phyloP scores from a whole-genome alignment of 148 eudicot genomes.

The Rhododendron molle region DNA sequence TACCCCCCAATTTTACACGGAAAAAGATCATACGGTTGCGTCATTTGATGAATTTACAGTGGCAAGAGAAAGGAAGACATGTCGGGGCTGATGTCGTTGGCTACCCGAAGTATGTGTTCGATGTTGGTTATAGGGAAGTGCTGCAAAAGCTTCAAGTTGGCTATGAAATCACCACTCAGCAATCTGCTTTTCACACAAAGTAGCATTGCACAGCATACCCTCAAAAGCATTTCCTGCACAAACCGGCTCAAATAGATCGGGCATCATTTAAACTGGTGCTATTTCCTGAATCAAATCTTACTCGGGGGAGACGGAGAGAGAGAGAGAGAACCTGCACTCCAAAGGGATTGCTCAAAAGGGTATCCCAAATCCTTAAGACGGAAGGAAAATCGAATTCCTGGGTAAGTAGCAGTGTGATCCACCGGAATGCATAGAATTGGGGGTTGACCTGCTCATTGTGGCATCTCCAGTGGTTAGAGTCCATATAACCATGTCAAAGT shows the following conservation, averaged over 20 bases:
- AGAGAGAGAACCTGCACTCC: conserved; percentile 49
- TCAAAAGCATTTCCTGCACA: conserved; percentile 56
- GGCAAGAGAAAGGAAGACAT: conserved; percentile 31
- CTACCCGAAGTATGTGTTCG: conserved; percentile 48
- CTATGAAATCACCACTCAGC: conserved; percentile 56
- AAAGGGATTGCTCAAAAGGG: conserved; percentile 48
- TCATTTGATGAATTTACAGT: conserved; percentile 6
- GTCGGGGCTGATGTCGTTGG: conserved; percentile 38
- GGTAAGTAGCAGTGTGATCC: conserved; percentile 68
- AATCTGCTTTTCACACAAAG: conserved; percentile 44
- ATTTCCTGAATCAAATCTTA: neutral
- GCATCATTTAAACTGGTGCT: neutral
- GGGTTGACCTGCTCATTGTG: conserved; percentile 50
- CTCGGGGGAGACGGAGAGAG: neutral
- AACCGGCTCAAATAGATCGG: neutral
- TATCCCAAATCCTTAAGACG: conserved; percentile 64
- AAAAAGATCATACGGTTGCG: neutral
- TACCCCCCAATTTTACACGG: too few species aligned
- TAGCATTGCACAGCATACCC: conserved; percentile 72
- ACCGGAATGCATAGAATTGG: conserved; percentile 64
- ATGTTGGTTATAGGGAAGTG: conserved; percentile 49
- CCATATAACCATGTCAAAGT: neutral
- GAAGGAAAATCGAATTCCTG: conserved; percentile 55
- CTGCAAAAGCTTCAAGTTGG: conserved; percentile 53
- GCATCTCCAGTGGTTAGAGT: neutral